phyloP scores from a whole-genome alignment of 177 flowering plant genomes.

The Vitis hybrid region DNA sequence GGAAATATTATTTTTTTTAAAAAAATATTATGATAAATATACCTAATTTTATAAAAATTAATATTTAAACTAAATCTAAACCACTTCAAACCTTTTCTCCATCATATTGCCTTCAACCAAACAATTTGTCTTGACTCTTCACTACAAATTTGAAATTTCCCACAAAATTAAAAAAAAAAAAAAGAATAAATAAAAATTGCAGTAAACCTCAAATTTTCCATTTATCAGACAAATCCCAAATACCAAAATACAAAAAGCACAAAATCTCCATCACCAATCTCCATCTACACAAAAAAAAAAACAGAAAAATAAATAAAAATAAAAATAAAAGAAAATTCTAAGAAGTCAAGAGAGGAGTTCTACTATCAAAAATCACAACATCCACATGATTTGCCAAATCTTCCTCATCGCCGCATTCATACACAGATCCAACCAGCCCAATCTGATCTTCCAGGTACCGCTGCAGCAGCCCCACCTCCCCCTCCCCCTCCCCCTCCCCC shows the following conservation, averaged over 20 bases:
- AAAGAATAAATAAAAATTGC: no score
- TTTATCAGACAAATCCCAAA: background rate
- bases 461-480: conserved; percentile 23
- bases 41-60: no score
- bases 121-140: no score
- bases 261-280: background rate
- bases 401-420: conserved; percentile 31
- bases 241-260: background rate
- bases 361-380: conserved; percentile 3
- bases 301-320: background rate
- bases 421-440: conserved; percentile 31
- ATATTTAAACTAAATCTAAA: no score
- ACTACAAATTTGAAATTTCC: no score
- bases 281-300: background rate
- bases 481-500: conserved; percentile 1
- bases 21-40: no score
- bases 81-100: no score
- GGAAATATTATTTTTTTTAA: no score
- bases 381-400: conserved; percentile 4
- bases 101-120: no score
- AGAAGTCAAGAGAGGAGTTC: conserved; percentile 17
- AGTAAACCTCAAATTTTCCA: background rate
- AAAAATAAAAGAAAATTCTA: background rate
- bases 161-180: no score
- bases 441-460: conserved; percentile 40